phyloP scores from a whole-genome alignment of 1,284 basidiomycete genomes.

The Fistulina hepatica region DNA sequence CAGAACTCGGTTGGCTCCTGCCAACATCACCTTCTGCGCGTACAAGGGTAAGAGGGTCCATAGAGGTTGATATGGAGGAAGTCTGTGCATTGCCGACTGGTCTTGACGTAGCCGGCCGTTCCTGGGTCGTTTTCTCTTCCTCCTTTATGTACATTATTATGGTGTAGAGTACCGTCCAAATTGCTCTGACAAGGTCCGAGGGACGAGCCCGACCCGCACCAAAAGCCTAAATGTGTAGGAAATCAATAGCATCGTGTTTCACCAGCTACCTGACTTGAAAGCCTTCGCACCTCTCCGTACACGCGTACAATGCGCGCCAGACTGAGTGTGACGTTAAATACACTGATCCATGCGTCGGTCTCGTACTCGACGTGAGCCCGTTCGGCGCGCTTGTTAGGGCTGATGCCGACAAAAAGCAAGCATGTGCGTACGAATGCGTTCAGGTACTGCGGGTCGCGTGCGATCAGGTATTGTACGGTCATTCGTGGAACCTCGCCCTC shows the following conservation, averaged over 20 bases:
- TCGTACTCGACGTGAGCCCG: constrained; percentile 87
- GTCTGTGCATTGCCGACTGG: no score
- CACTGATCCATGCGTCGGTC: constrained; percentile 87
- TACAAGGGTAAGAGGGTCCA: no score
- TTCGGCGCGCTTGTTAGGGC: constrained; percentile 77
- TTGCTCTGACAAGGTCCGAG: constrained; percentile 58
- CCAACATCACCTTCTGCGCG: no score
- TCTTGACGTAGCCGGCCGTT: no score
- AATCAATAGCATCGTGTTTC: background rate
- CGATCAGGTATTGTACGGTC: constrained; percentile 69
- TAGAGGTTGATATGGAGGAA: no score
- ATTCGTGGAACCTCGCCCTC: no score
- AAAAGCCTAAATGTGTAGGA: background rate
- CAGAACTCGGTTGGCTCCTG: constrained; percentile 58
- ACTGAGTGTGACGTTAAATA: constrained; percentile 87
- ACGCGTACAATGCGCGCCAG: constrained; percentile 81
- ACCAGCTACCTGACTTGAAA: no score
- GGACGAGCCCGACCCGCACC: constrained; percentile 37
- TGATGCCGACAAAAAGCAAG: constrained; percentile 83
- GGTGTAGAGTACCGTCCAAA: constrained; percentile 66
- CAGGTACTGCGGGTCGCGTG: constrained; percentile 51
- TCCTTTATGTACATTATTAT: constrained; percentile 57
- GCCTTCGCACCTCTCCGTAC: constrained; percentile 78
- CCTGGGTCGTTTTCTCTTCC: no score
- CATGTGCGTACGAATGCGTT: constrained; percentile 53